phyloP scores from a whole-genome alignment of 2,329 filamentous ascomycete genomes.

The Paecilomyces formosus region DNA sequence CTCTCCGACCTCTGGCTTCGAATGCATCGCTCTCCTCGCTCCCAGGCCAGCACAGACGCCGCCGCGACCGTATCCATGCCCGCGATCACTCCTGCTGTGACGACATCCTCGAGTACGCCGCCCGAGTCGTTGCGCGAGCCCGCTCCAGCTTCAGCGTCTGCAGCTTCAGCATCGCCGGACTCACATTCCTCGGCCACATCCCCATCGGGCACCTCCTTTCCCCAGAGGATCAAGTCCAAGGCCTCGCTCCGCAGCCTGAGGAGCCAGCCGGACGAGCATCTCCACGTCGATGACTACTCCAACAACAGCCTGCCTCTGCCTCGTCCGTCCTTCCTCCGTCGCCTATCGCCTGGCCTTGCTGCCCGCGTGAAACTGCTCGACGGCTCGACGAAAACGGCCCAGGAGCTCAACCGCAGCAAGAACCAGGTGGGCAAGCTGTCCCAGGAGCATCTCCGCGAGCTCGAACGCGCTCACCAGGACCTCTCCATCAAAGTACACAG shows the following conservation, averaged over 20 bases:
- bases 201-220: conserved; percentile 13
- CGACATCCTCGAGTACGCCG: conserved; percentile 15
- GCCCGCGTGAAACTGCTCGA: conserved; percentile 36
- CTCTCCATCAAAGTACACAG: conserved; percentile 31
- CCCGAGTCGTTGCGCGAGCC: conserved; percentile 9
- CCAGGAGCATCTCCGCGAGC: conserved; percentile 31
- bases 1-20: conserved; percentile 1
- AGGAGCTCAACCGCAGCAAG: conserved; percentile 13
- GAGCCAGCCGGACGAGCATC: conserved; percentile 21
- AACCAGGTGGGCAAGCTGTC: conserved; percentile 32
- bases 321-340: conserved; percentile 30
- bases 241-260: conserved; percentile 25
- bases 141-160: conserved; percentile 13
- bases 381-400: conserved; percentile 21
- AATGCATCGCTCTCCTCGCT: not conserved
- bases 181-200: conserved; percentile 16
- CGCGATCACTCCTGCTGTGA: conserved; percentile 26
- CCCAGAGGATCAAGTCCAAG: conserved; percentile 28
- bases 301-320: conserved; percentile 14
- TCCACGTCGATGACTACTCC: conserved; percentile 18
- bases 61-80: conserved; percentile 26
- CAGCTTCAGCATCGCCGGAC: conserved; percentile 11
- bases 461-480: conserved; percentile 32
- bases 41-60: conserved; percentile 3
- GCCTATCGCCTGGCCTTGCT: conserved; percentile 34